Base-by-base conservation (phyloP, 495 filamentous ascomycete species). In the Penicillium subrubescens region DNA sequence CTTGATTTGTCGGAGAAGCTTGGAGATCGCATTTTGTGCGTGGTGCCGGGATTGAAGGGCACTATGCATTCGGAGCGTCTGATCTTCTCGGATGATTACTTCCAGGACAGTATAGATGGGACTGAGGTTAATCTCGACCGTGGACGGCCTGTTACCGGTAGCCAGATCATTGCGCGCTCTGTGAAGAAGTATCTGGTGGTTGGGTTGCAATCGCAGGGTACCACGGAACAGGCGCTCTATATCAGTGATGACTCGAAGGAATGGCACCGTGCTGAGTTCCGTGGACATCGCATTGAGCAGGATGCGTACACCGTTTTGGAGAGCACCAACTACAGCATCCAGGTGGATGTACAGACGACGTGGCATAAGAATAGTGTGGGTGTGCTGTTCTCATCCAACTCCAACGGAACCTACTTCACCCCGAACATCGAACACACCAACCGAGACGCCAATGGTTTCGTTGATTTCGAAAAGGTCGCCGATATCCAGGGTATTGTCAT, bases 291-390 rank as follows among this genome's bases (percentile, higher is more conserved):
- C 48, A 74, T 99, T 27, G 85, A 90, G 67, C 85, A 97, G 73
- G 86, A 95, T 69, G 92, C 92, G 15, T 99, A 97, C 72, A 99
- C 95, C 1, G 82, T 98, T 25, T 82, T 99, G 33, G 94, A 97
- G 77, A 94, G 92, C 65, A 97, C 95, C 19, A 92, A 96, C 67
- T 97, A 98, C 81, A 97, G 94, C 79, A 92, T 99, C 63, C 93
- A 97, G 74, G 88, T 99, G 44, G 93, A 98, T 81, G 94, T 98
- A 65, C 86, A 92, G 81, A 91, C 88, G 1, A 86, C 86, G 12
- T 72, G 73, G 62, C 77, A 82, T 34, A 80, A 79, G 3, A 86
- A 80, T 39, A 88, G 90, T 6, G 92, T 97, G 85, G 95, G 95
- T 25, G 86, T 90, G 3, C 82, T 97, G 21, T 92, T 96, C 67